A percentile compares a stretch with the other conserved stretches of the same genome.
Evolutionary conservation across 306 rosid genomes (phyloP).

Genomic region (Gastrolobium villosum): DNA sequence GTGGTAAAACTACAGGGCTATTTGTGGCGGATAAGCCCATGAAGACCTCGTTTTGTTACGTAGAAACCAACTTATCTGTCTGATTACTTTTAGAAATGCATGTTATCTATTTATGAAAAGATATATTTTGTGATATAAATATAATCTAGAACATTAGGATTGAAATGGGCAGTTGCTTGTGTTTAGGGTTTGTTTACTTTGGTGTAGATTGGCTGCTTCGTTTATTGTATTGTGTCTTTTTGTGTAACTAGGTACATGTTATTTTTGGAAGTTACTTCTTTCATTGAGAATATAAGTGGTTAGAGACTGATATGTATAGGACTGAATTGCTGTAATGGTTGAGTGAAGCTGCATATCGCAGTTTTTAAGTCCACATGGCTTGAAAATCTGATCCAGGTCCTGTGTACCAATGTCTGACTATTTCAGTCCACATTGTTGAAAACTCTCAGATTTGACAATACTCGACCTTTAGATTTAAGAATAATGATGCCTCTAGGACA

Average conservation of each 20-base stretch:
- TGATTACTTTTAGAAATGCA: slow-evolving; percentile 15
- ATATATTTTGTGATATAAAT: slow-evolving; percentile 21
- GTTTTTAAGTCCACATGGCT: slow-evolving; percentile 20
- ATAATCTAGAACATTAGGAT: slow-evolving; percentile 28
- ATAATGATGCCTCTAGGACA: neutral
- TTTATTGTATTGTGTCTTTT: neutral
- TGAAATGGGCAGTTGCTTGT: slow-evolving; percentile 2
- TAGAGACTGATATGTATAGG: slow-evolving; percentile 6
- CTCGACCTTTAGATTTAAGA: neutral
- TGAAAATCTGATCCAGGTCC: neutral
- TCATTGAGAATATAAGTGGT: slow-evolving; percentile 5
- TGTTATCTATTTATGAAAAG: slow-evolving; percentile 37
- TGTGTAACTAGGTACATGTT: neutral
- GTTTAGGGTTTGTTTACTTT: slow-evolving; percentile 8
- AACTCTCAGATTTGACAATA: neutral
- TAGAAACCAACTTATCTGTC: neutral
- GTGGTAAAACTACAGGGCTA: neutral
- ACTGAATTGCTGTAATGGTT: neutral
- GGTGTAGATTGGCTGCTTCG: slow-evolving; percentile 16
- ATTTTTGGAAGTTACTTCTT: slow-evolving; percentile 6
- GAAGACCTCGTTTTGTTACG: neutral
- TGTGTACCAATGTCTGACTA: neutral
- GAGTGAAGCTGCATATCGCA: slow-evolving; percentile 25
- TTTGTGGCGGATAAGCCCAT: slow-evolving; percentile 20
- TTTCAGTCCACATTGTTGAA: neutral